Evolutionary conservation across 1,284 basidiomycete genomes (phyloP), one percentile per base, ranked within the genome.

Genomic region (Stereum hirsutum): DNA sequence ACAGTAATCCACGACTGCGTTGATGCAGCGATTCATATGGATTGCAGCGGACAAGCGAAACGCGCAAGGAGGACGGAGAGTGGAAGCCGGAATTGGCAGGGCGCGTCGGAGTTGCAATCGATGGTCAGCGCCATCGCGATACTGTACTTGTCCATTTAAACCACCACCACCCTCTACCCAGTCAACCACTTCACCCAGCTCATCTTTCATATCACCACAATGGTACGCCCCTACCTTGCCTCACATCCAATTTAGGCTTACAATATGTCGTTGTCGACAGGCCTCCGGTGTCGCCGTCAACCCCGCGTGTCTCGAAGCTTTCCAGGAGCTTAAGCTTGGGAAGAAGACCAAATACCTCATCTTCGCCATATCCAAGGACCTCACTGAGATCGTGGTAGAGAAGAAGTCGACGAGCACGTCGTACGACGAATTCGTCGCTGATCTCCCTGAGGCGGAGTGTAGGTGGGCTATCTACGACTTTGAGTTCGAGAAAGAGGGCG

Each of bases 391-490:
- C 63, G 52, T 87, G 50, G 81, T 91, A 40, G 72, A 78, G 52
- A 86, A 89, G 69, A 70, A 52, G 11, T 72, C 72, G 12, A 46
- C 49, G 0, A 56, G 53, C 0, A 3, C 30, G 0, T 52, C 78
- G 46, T 98, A 91, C 64, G 87, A 94, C 3, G 69, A 75, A 1
- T 98, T 99, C 62, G 43, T 93, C 46, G 59, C 44, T 1, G 77
- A 87, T 56, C 72, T 99, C 38, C 92, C 93, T 1, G 75, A 81
- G 58, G 53, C 55, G 17, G 78, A 89, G 56, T 91, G 87, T 61
- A 72, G 87, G 64, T 99, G 86, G 80, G 94, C 87, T 25, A 78
- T 98, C 37, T 97, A 93, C 64, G 94, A 98, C 65, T 86, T 95
- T 50, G 82, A 90, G 59, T 98, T 74, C 59, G 78, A 88, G 68